A percentile compares a stretch with the other conserved stretches of the same genome.
phyloP scores from a whole-genome alignment of 163 green algal genomes.

The Trebouxiophyceae sp. region DNA sequence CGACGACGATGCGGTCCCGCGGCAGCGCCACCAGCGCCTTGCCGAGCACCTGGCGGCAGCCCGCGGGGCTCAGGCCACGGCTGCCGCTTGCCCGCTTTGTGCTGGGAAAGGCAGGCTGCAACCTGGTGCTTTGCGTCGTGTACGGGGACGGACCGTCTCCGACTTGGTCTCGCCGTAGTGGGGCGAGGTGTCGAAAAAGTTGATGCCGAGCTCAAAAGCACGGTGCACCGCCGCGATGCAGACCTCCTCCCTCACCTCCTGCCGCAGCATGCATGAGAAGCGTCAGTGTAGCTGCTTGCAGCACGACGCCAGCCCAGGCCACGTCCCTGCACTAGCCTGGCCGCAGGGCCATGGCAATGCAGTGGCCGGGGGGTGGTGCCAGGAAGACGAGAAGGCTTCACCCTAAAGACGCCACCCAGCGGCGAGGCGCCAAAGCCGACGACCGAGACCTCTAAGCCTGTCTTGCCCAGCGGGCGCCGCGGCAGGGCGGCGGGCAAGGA shows the following conservation, averaged over 20 bases:
- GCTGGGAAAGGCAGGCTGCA: neutral
- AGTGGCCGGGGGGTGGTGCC: too few species aligned
- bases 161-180: conserved; percentile 67
- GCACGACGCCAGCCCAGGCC: too few species aligned
- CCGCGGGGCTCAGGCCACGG: too few species aligned
- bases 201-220: conserved; percentile 79
- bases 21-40: conserved; percentile 64
- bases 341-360: too few species aligned
- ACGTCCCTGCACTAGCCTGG: too few species aligned
- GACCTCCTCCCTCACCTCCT: conserved; percentile 46
- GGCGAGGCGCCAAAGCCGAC: conserved; percentile 87
- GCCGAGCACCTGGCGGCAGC: conserved; percentile 80
- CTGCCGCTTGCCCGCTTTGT: neutral
- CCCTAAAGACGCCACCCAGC: conserved; percentile 69
- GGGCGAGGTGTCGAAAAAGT: conserved; percentile 93
- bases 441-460: conserved; percentile 77
- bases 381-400: too few species aligned
- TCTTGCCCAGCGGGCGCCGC: conserved; percentile 60
- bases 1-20: conserved; percentile 70
- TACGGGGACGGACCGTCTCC: conserved; percentile 10
- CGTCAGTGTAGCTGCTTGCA: too few species aligned
- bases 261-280: too few species aligned
- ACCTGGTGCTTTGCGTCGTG: neutral
- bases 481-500: too few species aligned
- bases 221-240: conserved; percentile 62